A percentile compares a stretch with the other conserved stretches of the same genome.
Conservation (phyloP, 23 red algal species). For the Chondrus crispus region DNA sequence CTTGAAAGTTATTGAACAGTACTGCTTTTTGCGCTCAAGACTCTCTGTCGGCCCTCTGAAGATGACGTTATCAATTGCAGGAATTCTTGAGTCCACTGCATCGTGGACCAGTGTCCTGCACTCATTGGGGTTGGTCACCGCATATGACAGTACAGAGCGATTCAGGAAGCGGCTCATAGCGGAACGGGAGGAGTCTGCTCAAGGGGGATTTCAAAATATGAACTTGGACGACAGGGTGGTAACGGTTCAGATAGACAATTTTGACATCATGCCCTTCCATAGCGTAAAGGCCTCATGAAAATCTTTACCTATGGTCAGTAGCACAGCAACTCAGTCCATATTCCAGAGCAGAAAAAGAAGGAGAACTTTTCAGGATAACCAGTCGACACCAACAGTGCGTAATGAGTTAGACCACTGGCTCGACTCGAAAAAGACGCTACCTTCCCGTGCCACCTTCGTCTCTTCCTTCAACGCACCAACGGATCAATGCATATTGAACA, state of each 20-base stretch:
- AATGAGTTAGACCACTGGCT: no score
- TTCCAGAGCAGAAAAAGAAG: no score
- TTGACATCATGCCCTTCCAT: neutral
- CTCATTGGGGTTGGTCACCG: neutral
- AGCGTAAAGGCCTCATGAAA: neutral
- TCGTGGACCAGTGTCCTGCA: neutral
- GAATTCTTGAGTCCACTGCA: neutral
- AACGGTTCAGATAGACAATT: slow-evolving; percentile 4
- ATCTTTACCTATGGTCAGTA: no score
- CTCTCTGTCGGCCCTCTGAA: neutral
- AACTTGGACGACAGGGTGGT: neutral
- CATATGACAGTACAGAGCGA: neutral
- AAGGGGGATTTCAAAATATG: neutral
- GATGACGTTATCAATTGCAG: neutral
- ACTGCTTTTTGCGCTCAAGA: neutral
- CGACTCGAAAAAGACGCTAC: no score
- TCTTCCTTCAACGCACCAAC: neutral
- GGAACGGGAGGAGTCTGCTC: neutral
- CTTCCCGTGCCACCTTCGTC: no score
- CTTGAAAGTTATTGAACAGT: neutral
- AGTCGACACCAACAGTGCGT: no score
- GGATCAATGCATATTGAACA: neutral
- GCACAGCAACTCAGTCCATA: no score
- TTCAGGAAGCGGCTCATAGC: neutral
- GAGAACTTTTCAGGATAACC: no score